Conservation (phyloP, 2,329 filamentous ascomycete genomes). For the Fusarium albosuccineum region DNA sequence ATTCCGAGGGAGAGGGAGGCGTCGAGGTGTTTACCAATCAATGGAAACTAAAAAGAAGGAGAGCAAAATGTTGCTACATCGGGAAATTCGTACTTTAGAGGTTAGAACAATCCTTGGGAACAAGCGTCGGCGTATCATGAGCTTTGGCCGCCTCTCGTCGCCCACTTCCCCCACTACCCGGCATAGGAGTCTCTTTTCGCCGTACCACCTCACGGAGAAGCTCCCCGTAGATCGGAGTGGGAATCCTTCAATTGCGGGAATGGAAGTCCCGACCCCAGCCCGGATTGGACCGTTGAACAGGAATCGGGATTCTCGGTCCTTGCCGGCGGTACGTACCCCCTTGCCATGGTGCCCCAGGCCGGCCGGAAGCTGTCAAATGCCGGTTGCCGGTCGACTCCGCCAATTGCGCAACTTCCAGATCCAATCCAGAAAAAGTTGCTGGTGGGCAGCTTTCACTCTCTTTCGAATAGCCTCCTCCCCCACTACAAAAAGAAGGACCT, state of each 20-base stretch:
- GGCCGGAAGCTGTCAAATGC: slow-evolving; percentile 4
- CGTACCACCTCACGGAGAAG: background rate
- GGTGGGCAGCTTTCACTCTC: slow-evolving; percentile 19
- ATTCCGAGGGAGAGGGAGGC: background rate
- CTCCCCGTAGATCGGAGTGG: background rate
- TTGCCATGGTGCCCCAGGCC: background rate
- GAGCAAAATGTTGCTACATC: too few relatives aligned
- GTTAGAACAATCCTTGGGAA: too few relatives aligned
- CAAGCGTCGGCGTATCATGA: too few relatives aligned
- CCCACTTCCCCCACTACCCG: background rate
- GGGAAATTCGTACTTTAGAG: too few relatives aligned
- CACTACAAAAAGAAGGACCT: background rate
- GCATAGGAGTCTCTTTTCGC: background rate
- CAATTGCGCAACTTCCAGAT: slow-evolving; percentile 14
- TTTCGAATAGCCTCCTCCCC: background rate
- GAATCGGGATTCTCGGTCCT: too few relatives aligned
- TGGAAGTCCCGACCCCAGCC: background rate
- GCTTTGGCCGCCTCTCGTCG: too few relatives aligned
- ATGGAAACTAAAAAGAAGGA: too few relatives aligned
- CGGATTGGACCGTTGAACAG: background rate
- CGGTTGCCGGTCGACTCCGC: slow-evolving; percentile 31
- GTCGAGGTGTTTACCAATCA: too few relatives aligned
- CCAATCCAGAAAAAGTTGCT: slow-evolving; percentile 29
- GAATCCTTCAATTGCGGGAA: background rate
- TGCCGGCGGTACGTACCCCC: slow-evolving; percentile 9